phyloP scores from a whole-genome alignment of 2,329 filamentous ascomycete genomes.

The Helminthosporium solani region DNA sequence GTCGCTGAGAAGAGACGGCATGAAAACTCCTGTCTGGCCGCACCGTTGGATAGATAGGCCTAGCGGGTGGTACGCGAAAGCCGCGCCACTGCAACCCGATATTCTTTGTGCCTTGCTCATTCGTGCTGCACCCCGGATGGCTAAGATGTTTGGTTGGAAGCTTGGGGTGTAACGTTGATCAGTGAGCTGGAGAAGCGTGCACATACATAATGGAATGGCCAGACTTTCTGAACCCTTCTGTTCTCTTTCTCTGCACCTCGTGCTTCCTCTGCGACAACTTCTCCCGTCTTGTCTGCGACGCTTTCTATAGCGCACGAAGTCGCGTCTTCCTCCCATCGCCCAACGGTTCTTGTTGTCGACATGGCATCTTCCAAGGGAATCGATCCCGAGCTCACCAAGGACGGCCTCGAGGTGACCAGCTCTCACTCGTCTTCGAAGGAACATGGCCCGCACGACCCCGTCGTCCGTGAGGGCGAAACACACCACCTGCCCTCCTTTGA shows the following conservation, averaged over 20 bases:
- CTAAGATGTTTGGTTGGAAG: neutral
- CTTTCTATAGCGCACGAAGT: neutral
- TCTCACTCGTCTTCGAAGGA: slow-evolving; percentile 30
- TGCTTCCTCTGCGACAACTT: neutral
- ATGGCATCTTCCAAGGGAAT: slow-evolving; percentile 26
- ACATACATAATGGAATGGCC: neutral
- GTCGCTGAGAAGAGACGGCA: neutral
- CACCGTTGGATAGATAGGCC: too few species aligned
- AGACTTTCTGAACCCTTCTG: neutral
- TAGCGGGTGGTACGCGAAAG: too few species aligned
- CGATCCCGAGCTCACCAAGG: slow-evolving; percentile 33
- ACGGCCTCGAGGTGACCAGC: slow-evolving; percentile 28
- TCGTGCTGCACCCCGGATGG: neutral
- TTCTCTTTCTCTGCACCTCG: neutral
- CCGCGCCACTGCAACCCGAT: neutral
- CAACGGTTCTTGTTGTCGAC: slow-evolving; percentile 1
- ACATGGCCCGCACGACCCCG: slow-evolving; percentile 11
- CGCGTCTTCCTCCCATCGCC: neutral
- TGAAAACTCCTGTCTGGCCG: too few species aligned
- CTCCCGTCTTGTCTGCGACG: neutral
- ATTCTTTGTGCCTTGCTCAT: neutral
- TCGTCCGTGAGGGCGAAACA: slow-evolving; percentile 29
- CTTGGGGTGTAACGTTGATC: neutral
- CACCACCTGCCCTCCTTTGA: slow-evolving; percentile 38
- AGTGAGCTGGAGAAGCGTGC: neutral